Evolutionary conservation across 1,139 yeast species (phyloP).

Genomic region (Sugiyamaella pinicola): DNA sequence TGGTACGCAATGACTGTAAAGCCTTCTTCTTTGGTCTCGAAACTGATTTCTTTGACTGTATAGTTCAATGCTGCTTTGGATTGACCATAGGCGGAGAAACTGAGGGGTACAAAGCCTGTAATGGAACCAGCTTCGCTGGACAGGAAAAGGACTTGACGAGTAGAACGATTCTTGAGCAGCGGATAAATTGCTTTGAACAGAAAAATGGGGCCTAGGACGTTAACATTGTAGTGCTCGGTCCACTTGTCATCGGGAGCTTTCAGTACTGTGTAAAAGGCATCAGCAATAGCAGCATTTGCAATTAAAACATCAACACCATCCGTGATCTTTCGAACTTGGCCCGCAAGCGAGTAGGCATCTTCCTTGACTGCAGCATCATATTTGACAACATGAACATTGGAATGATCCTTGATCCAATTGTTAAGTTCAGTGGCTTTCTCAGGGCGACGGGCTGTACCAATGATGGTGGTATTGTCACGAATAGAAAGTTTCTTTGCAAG

Average conservation of each 20-base stretch:
- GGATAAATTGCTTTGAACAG: conserved; percentile 8
- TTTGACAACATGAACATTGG: conserved; percentile 32
- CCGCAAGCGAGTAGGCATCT: conserved; percentile 16
- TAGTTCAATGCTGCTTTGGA: conserved; percentile 19
- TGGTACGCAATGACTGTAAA: conserved; percentile 38
- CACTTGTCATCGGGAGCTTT: conserved; percentile 2
- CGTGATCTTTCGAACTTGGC: conserved; percentile 30
- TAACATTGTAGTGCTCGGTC: conserved; percentile 21
- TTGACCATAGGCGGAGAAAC: conserved; percentile 17
- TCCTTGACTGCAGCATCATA: conserved; percentile 30
- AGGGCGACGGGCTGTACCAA: conserved; percentile 39
- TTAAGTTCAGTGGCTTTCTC: conserved; percentile 20
- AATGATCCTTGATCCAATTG: conserved; percentile 1
- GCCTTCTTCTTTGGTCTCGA: conserved; percentile 32
- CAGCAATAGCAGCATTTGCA: conserved; percentile 20
- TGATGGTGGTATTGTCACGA: conserved; percentile 29
- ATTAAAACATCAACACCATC: conserved; percentile 17
- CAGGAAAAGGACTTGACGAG: conserved; percentile 32
- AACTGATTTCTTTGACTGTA: conserved; percentile 11
- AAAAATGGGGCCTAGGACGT: conserved; percentile 15
- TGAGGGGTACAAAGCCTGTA: conserved; percentile 22
- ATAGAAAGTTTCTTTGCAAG: conserved; percentile 7
- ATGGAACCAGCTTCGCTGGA: conserved; percentile 37
- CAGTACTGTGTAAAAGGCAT: background rate
- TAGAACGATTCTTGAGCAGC: conserved; percentile 20